Percentiles rank a stretch among this genome's conserved stretches.
Evolutionary conservation across 345 rosid genomes (phyloP).

Genomic region (Tarenaya hassleriana): DNA sequence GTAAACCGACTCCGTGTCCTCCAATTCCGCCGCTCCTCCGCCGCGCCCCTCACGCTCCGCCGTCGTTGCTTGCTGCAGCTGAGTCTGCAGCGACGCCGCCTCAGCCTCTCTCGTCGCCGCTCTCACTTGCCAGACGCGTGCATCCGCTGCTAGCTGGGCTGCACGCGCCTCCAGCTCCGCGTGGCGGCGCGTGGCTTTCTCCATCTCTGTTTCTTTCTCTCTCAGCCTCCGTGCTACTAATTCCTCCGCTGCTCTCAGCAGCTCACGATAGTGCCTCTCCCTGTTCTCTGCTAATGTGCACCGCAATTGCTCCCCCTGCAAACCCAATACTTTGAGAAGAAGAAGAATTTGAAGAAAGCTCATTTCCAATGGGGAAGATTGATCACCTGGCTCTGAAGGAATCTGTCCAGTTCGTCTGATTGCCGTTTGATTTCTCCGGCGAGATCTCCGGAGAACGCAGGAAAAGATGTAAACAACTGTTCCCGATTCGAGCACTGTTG

Average conservation of each 20-base stretch:
- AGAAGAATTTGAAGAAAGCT: too few species aligned
- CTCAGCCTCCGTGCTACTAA: constrained; percentile 40
- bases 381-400: constrained; percentile 73
- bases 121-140: constrained; percentile 74
- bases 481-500: constrained; percentile 41
- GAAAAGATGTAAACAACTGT: constrained; percentile 3
- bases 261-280: constrained; percentile 53
- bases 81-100: constrained; percentile 62
- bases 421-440: constrained; percentile 51
- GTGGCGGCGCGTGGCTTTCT: constrained; percentile 55
- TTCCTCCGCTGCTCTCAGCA: constrained; percentile 57
- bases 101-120: constrained; percentile 63
- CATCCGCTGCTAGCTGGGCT: constrained; percentile 51
- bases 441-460: constrained; percentile 41
- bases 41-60: constrained; percentile 3
- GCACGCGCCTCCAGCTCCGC: constrained; percentile 66
- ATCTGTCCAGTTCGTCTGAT: constrained; percentile 57
- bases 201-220: constrained; percentile 65
- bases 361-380: too few species aligned
- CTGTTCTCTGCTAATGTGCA: constrained; percentile 60
- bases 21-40: constrained; percentile 9
- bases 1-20: constrained; percentile 63
- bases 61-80: constrained; percentile 52
- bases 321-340: too few species aligned
- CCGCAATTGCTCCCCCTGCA: constrained; percentile 61